phyloP scores from a whole-genome alignment of 768 basidiomycete genomes.

The Mycena albidolilacea region DNA sequence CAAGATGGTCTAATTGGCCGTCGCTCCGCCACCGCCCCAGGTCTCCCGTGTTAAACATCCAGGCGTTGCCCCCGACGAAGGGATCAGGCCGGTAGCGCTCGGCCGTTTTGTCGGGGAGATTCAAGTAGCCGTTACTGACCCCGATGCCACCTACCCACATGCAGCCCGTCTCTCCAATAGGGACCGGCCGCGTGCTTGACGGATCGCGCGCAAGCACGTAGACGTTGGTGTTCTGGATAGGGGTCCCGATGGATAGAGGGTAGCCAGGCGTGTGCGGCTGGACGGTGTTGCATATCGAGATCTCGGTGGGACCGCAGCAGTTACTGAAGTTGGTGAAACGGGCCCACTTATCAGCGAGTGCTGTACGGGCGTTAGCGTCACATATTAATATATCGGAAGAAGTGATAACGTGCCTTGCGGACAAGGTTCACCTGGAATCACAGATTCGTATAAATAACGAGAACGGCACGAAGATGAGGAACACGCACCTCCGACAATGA shows the following conservation, averaged over 20 bases:
- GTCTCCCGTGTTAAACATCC: slow-evolving; percentile 69
- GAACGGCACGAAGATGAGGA: not conserved
- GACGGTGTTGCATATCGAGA: slow-evolving; percentile 63
- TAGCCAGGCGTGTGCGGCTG: slow-evolving; percentile 54
- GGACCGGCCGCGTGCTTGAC: slow-evolving; percentile 51
- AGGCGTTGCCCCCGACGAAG: slow-evolving; percentile 51
- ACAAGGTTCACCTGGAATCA: slow-evolving; percentile 55
- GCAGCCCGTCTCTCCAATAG: slow-evolving; percentile 56
- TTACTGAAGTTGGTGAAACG: slow-evolving; percentile 52
- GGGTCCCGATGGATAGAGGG: slow-evolving; percentile 57
- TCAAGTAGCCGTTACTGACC: slow-evolving; percentile 47
- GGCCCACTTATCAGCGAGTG: slow-evolving; percentile 42
- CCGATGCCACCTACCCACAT: slow-evolving; percentile 65
- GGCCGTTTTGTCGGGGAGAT: slow-evolving; percentile 51
- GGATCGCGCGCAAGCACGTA: slow-evolving; percentile 55
- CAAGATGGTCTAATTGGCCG: slow-evolving; percentile 50
- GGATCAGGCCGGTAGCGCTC: slow-evolving; percentile 60
- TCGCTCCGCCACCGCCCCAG: slow-evolving; percentile 47
- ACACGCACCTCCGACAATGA: slow-evolving; percentile 51
- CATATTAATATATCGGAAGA: slow-evolving; percentile 35
- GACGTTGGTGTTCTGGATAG: slow-evolving; percentile 61
- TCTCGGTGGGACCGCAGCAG: slow-evolving; percentile 64
- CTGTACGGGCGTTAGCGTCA: slow-evolving; percentile 42
- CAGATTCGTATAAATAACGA: not conserved
- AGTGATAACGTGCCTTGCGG: slow-evolving; percentile 53